phyloP scores from a whole-genome alignment of 2,329 filamentous ascomycete species.

The Calonectria montana region DNA sequence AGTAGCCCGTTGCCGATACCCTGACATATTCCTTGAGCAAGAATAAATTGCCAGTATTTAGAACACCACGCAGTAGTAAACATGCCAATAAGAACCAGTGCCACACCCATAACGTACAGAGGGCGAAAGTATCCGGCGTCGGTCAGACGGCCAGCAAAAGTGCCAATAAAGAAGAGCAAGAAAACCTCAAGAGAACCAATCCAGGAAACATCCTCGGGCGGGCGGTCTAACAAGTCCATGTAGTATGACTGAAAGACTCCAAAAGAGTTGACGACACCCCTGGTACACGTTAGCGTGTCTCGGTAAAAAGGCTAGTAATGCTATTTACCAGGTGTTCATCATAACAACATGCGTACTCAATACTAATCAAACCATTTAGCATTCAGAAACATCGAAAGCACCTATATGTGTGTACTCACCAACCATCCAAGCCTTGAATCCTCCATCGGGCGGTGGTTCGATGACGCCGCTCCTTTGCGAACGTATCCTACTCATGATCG shows the following conservation, averaged over 20 bases:
- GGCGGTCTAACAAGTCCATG: constrained; percentile 37
- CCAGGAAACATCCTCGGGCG: constrained; percentile 56
- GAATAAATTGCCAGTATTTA: constrained; percentile 67
- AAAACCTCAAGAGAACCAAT: constrained; percentile 67
- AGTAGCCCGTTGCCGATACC: constrained; percentile 71
- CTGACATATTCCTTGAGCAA: constrained; percentile 67
- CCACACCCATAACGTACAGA: constrained; percentile 53
- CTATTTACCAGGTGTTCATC: constrained; percentile 59
- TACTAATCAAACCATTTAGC: constrained; percentile 13
- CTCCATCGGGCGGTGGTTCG: constrained; percentile 63
- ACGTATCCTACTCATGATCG: constrained; percentile 13
- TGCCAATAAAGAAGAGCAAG: constrained; percentile 65
- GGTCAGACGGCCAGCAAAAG: constrained; percentile 63
- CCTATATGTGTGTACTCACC: constrained; percentile 44
- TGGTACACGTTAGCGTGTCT: constrained; percentile 23
- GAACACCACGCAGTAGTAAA: constrained; percentile 59
- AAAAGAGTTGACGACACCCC: constrained; percentile 66
- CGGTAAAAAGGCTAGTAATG: not conserved
- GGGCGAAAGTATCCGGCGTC: constrained; percentile 65
- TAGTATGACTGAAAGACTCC: constrained; percentile 67
- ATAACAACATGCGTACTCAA: constrained; percentile 54
- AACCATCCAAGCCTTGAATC: constrained; percentile 57
- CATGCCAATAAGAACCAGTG: constrained; percentile 58
- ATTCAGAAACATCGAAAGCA: not conserved
- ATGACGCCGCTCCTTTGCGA: constrained; percentile 2